Base-by-base conservation (phyloP, 345 rosid genomes). In the Aquilaria malaccensis region DNA sequence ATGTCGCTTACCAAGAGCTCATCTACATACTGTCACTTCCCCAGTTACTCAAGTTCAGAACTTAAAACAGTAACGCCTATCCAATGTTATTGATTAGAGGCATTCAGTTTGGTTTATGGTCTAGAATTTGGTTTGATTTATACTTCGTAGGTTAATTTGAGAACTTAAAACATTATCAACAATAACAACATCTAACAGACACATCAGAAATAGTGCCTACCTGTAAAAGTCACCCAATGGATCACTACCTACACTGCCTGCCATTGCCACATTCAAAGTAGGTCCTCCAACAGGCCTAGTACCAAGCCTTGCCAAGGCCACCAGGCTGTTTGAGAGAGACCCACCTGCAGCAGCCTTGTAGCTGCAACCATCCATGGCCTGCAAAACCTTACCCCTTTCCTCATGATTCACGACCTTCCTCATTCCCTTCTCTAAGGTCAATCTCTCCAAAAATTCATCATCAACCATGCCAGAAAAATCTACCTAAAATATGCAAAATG, bases 331-430 rank as follows among this genome's bases (percentile, higher is more conserved):
- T 30, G 98, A 93, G 71, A 93, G 90, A 68, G 98, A 93, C 22
- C 98, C 98, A 59, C 98, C 98, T 60, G 96, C 96, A 52, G 97
- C 98, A 2, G 97, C 98, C 80, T 93, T 93, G 66, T 89, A 93
- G 80, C 86, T 87, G 77, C 98, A 87, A 66, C 98, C 98, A 73
- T 93, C 98, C 98, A 93, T 89, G 31, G 97, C 98, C 66, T 70
- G 89, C 80, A 93, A 76, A 43, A 89, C 84, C 71, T 74, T 76
- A 66, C 98, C 98, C 64, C 97, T 90, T 80, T 89, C 98, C 72
- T 93, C 96, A 69, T 89, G 98, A 78, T 93, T 87, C 50, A 93
- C 83, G 52, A 89, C 72, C 77, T 80, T 93, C 83, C 98, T 84
- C 4, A 91, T 84, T 55, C 98, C 98, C 63, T 93, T 93, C 68